Evolutionary conservation across 768 basidiomycete genomes (phyloP).

Genomic region (Podaxis sp.): DNA sequence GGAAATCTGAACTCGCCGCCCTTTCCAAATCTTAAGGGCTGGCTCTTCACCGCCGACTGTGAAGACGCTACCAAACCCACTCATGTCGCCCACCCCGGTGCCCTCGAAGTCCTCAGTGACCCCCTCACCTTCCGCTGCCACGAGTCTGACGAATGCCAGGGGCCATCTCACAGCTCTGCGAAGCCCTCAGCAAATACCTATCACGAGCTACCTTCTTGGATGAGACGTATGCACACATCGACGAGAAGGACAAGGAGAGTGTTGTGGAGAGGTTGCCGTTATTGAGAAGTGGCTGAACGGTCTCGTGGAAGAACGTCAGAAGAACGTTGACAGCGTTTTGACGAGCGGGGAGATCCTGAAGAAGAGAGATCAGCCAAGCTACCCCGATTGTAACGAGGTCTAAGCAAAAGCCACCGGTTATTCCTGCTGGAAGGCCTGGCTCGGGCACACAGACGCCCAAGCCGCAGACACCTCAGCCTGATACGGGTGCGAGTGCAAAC

Average conservation of each 20-base stretch:
- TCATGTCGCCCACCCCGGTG: conserved; percentile 83
- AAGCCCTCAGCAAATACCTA: conserved; percentile 86
- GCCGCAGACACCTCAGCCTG: conserved; percentile 47
- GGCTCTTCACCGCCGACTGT: conserved; percentile 96
- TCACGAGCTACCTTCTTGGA: conserved; percentile 78
- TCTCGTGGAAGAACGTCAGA: conserved; percentile 82
- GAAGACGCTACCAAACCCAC: conserved; percentile 95
- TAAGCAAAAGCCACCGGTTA: conserved; percentile 82
- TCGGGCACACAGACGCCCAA: conserved; percentile 57
- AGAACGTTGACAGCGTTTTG: conserved; percentile 85
- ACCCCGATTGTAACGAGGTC: conserved; percentile 88
- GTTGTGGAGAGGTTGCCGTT: conserved; percentile 87
- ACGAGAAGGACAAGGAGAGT: conserved; percentile 80
- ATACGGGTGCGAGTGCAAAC: background rate
- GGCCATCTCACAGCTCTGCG: conserved; percentile 74
- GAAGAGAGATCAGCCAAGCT: conserved; percentile 89
- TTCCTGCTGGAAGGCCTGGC: conserved; percentile 27
- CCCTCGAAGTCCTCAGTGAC: conserved; percentile 83
- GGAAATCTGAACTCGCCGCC: conserved; percentile 70
- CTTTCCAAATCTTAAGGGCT: conserved; percentile 83
- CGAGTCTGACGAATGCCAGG: conserved; percentile 78
- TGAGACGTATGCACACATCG: conserved; percentile 88
- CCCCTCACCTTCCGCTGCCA: conserved; percentile 81
- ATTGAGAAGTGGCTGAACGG: conserved; percentile 96
- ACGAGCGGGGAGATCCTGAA: conserved; percentile 81